A percentile compares a stretch with the other conserved stretches of the same genome.
These are phyloP conservation scores for Colletotrichum falcatum DNA, from an alignment of 2,329 filamentous ascomycete species.

Conservation along the genomic window DNA sequence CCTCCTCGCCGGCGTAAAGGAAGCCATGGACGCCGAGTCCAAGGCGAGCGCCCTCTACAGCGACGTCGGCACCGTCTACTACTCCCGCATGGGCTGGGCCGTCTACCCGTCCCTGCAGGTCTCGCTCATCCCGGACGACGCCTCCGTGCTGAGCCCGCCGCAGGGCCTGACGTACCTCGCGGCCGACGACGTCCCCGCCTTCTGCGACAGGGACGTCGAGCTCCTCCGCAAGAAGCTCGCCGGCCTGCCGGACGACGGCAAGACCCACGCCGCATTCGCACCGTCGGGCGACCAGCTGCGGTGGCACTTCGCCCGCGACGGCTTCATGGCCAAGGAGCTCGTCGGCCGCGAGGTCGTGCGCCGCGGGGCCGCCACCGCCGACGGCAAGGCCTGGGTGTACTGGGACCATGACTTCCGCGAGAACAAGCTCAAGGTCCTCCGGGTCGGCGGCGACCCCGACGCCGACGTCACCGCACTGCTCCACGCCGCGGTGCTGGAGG, in stretches of 20 bases:
- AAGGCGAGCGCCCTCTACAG: slow-evolving; percentile 53
- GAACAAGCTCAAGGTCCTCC: slow-evolving; percentile 48
- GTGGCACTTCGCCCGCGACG: slow-evolving; percentile 51
- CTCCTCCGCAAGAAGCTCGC: slow-evolving; percentile 43
- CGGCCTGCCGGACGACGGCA: slow-evolving; percentile 42
- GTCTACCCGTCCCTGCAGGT: slow-evolving; percentile 49
- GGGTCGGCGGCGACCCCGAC: slow-evolving; percentile 45
- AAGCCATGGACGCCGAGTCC: slow-evolving; percentile 50
- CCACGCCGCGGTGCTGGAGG: slow-evolving; percentile 50
- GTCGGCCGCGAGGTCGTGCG: slow-evolving; percentile 38
- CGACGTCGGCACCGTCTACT: slow-evolving; percentile 50
- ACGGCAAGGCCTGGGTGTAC: slow-evolving; percentile 48
- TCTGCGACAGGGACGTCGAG: slow-evolving; percentile 46
- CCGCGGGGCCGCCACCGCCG: slow-evolving; percentile 45
- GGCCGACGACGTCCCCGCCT: slow-evolving; percentile 43
- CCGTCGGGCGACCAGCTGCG: slow-evolving; percentile 47
- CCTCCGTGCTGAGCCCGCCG: slow-evolving; percentile 38
- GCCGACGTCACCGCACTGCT: slow-evolving; percentile 47
- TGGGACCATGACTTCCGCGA: slow-evolving; percentile 53
- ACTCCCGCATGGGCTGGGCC: slow-evolving; percentile 51
- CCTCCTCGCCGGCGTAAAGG: slow-evolving; percentile 50
- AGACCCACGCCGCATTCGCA: slow-evolving; percentile 50
- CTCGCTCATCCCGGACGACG: slow-evolving; percentile 47
- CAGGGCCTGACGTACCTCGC: slow-evolving; percentile 44
- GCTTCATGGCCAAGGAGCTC: slow-evolving; percentile 45